Conservation (phyloP, 2,329 filamentous ascomycete species). For the Samsoniella hepiali region DNA sequence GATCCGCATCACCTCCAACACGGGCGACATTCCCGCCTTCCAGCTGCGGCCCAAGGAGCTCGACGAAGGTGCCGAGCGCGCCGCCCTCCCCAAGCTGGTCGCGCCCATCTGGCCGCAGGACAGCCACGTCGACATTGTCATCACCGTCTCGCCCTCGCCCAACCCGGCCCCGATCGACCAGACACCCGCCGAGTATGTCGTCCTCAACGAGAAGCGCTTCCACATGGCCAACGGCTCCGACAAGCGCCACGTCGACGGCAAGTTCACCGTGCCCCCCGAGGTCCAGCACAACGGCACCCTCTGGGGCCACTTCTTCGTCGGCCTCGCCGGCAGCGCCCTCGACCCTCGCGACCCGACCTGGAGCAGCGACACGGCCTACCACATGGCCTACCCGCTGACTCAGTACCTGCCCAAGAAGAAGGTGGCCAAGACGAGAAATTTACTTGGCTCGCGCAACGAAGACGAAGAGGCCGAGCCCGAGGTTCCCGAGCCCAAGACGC, state of each 20-base stretch:
- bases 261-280: conserved; percentile 69
- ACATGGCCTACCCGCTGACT: conserved; percentile 82
- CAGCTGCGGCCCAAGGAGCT: conserved; percentile 59
- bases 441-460: conserved; percentile 56
- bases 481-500: conserved; percentile 54
- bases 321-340: conserved; percentile 68
- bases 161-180: conserved; percentile 64
- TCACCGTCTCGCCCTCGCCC: conserved; percentile 78
- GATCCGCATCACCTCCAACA: conserved; percentile 52
- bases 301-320: conserved; percentile 91
- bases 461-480: conserved; percentile 51
- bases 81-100: conserved; percentile 63
- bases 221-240: conserved; percentile 76
- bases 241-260: conserved; percentile 71
- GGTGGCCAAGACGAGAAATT: conserved; percentile 78
- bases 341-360: conserved; percentile 73
- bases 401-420: conserved; percentile 93
- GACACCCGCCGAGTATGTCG: conserved; percentile 63
- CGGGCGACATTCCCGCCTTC: conserved; percentile 60
- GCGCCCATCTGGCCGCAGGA: conserved; percentile 86
- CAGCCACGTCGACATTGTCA: conserved; percentile 73
- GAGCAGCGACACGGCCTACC: conserved; percentile 71
- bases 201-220: conserved; percentile 79
- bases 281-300: conserved; percentile 92
- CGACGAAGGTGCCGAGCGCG: conserved; percentile 61